Evolutionary conservation across 805 yeast species (phyloP).

Genomic region (Candida yuanshanica): DNA sequence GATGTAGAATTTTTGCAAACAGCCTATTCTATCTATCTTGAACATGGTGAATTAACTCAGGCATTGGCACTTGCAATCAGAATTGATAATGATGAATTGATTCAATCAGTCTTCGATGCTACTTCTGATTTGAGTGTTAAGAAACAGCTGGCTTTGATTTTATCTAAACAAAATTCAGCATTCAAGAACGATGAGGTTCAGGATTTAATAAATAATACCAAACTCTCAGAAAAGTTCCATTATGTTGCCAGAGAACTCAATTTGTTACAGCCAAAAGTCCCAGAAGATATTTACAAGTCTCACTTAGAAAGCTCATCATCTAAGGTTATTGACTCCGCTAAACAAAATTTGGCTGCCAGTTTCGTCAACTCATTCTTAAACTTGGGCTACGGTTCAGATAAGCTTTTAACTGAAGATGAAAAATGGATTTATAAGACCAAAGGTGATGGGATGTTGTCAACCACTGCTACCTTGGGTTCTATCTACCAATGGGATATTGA

Average conservation of each 20-base stretch:
- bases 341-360: conserved; percentile 91
- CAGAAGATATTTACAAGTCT: conserved; percentile 90
- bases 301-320: conserved; percentile 74
- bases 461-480: conserved; percentile 89
- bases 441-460: conserved; percentile 84
- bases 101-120: conserved; percentile 75
- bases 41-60: conserved; percentile 76
- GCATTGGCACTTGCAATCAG: conserved; percentile 87
- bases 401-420: conserved; percentile 69
- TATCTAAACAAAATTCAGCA: conserved; percentile 82
- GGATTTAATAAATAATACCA: conserved; percentile 76
- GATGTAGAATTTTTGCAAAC: conserved; percentile 81
- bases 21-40: conserved; percentile 78
- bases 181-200: conserved; percentile 73
- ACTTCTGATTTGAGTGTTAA: conserved; percentile 69
- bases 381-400: conserved; percentile 86
- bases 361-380: conserved; percentile 90
- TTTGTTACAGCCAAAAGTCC: conserved; percentile 82
- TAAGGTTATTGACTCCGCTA: conserved; percentile 74
- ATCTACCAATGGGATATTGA: conserved; percentile 90
- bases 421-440: conserved; percentile 90
- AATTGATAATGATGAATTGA: conserved; percentile 74
- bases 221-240: conserved; percentile 69
- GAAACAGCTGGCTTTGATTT: conserved; percentile 85
- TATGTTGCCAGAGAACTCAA: conserved; percentile 85